Evolutionary conservation across 805 yeast species (phyloP).

Genomic region (Wickerhamomyces xylosicus): DNA sequence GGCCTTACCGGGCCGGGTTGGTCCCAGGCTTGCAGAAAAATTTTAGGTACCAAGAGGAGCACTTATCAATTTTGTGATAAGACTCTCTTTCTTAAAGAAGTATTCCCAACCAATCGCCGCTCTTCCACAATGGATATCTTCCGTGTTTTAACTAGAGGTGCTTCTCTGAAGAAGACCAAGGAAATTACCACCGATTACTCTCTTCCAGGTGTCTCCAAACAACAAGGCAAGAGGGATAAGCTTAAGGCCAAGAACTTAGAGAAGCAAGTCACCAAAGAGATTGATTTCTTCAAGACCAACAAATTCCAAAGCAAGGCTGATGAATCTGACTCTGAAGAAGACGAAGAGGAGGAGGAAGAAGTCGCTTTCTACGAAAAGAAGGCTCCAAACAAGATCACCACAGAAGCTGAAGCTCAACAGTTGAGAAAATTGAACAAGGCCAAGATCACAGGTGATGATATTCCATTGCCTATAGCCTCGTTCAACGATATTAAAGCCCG

Average conservation of each 20-base stretch:
- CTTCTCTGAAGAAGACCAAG: slow-evolving; percentile 53
- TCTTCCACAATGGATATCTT: slow-evolving; percentile 80
- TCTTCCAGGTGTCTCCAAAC: slow-evolving; percentile 19
- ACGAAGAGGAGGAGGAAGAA: slow-evolving; percentile 18
- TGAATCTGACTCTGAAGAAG: slow-evolving; percentile 14
- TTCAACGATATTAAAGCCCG: slow-evolving; percentile 71
- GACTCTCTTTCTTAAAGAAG: too few species aligned
- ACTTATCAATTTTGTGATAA: too few species aligned
- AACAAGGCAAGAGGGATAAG: slow-evolving; percentile 9
- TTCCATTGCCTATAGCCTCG: slow-evolving; percentile 86
- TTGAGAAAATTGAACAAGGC: slow-evolving; percentile 52
- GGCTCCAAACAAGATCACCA: slow-evolving; percentile 34
- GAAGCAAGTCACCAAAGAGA: slow-evolving; percentile 53
- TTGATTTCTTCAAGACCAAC: slow-evolving; percentile 72
- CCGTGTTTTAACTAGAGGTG: slow-evolving; percentile 77
- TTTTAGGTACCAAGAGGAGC: too few species aligned
- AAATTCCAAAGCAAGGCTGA: slow-evolving; percentile 23
- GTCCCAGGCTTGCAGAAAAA: background rate
- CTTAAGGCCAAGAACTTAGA: slow-evolving; percentile 30
- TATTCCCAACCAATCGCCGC: too few species aligned
- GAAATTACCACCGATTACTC: slow-evolving; percentile 17
- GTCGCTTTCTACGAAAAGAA: slow-evolving; percentile 21
- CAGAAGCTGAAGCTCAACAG: slow-evolving; percentile 45
- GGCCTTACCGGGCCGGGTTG: too few species aligned
- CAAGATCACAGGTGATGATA: slow-evolving; percentile 74